Evolutionary conservation across 2,329 filamentous ascomycete genomes (phyloP).

Genomic region (Venturia nashicola): DNA sequence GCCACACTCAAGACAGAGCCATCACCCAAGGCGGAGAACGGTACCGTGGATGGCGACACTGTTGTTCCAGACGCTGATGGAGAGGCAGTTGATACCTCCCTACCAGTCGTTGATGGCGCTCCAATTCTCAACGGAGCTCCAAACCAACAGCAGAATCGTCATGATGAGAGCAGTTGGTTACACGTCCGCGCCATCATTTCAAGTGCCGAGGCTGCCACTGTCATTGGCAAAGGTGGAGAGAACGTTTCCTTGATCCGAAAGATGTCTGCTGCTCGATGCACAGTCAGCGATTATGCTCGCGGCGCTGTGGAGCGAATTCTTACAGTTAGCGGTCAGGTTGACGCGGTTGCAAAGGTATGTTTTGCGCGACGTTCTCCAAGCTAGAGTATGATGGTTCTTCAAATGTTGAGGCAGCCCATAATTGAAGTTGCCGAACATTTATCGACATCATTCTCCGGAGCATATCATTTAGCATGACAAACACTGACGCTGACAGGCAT

Average conservation of each 20-base stretch:
- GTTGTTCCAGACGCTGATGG: conserved; percentile 53
- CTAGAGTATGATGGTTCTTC: neutral
- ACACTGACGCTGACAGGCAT: conserved; percentile 48
- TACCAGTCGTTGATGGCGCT: conserved; percentile 19
- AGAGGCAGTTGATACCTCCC: conserved; percentile 27
- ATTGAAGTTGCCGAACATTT: neutral
- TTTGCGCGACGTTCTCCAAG: neutral
- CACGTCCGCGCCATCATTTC: conserved; percentile 96
- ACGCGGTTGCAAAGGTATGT: conserved; percentile 87
- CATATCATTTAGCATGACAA: neutral
- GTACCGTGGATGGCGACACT: conserved; percentile 55
- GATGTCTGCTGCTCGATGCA: conserved; percentile 94
- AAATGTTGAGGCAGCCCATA: neutral
- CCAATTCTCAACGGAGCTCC: conserved; percentile 3
- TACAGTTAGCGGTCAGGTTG: conserved; percentile 91
- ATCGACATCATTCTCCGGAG: neutral
- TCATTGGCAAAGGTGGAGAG: conserved; percentile 97
- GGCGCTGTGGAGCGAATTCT: conserved; percentile 95
- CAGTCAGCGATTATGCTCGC: conserved; percentile 94
- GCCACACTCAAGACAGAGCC: conserved; percentile 19
- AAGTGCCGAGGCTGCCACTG: conserved; percentile 90
- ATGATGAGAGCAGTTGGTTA: conserved; percentile 93
- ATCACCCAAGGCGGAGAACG: conserved; percentile 16
- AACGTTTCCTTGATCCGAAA: conserved; percentile 96
- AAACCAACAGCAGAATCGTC: conserved; percentile 25